Base-by-base conservation (phyloP, 208 protist genomes). In the Giardia muris region DNA sequence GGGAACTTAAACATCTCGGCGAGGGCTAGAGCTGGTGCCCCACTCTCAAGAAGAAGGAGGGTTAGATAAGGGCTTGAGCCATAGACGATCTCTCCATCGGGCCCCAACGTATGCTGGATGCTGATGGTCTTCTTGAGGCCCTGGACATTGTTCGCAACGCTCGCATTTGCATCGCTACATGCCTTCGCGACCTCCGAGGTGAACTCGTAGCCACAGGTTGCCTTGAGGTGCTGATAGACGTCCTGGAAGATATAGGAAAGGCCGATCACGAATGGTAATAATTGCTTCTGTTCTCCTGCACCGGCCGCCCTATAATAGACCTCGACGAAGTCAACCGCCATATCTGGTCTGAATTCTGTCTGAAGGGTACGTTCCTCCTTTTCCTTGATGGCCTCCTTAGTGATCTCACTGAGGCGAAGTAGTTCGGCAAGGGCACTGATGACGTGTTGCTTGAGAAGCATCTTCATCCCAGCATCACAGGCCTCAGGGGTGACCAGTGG, bases 221-320 rank as follows among this genome's bases (percentile, higher is more conserved):
- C 86, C 42, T 22, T 89, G 39, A 89, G 86, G 42, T 89, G 86
- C 86, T 4, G 19, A 89, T 89, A 89, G 42, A 89, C 42, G 45
- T 89, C 86, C 86, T 89, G 86, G 45, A 89, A 89, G 42, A 89
- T 89, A 43, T 46, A 89, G 19, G 22, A 46, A 44, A 89, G 42
- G 86, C 86, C 86, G 4, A 89, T 89, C 19, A 43, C 42, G 42
- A 89, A 89, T 10, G 86, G 86, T 10, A 89, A 30, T 76, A 76
- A 76, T 10, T 10, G 57, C 57, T 76, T 76, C 10, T 10, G 19
- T 10, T 30, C 30, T 10, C 57, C 57, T 39, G 10, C 57, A 10
- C 57, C 57, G 3, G 4, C 45, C 45, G 86, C 42, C 19, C 3
- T 46, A 43, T 89, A 89, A 43, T 89, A 89, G 4, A 46, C 86